Evolutionary conservation across 805 yeast species (phyloP).

Genomic region (Lipomyces yamanashiensis): DNA sequence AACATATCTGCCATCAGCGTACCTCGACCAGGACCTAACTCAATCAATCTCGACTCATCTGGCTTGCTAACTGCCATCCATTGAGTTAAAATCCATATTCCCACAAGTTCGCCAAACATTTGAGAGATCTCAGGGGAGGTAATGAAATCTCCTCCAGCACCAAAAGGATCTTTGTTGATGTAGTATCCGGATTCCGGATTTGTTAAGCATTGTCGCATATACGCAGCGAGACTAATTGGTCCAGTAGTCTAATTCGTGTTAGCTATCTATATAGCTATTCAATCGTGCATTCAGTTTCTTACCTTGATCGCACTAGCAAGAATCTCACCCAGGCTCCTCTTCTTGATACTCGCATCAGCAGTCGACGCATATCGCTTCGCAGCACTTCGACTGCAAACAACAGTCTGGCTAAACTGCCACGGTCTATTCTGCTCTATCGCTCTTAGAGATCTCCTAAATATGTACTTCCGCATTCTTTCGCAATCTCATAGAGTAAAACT

Average conservation of each 20-base stretch:
- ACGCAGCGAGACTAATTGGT: conserved; percentile 72
- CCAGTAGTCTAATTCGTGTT: conserved; percentile 60
- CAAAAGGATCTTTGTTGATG: conserved; percentile 75
- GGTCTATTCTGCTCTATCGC: not conserved
- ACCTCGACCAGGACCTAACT: conserved; percentile 87
- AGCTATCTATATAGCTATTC: not conserved
- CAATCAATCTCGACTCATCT: conserved; percentile 58
- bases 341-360: not conserved
- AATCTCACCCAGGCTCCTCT: conserved; percentile 41
- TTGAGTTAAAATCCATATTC: conserved; percentile 61
- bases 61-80: conserved; percentile 66
- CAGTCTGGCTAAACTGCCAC: not conserved
- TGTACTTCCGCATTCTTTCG: not conserved
- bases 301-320: conserved; percentile 44
- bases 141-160: conserved; percentile 70
- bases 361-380: conserved; percentile 11
- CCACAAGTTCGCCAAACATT: conserved; percentile 84
- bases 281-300: not conserved
- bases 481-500: not conserved
- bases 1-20: conserved; percentile 73
- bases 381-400: not conserved
- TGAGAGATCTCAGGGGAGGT: conserved; percentile 89
- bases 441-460: not conserved
- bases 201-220: conserved; percentile 80
- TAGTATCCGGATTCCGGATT: conserved; percentile 81